A percentile compares a stretch with the other conserved stretches of the same genome.
These are phyloP conservation scores for Boechera divaricarpa DNA, from an alignment of 345 rosid species.

Conservation along the genomic window DNA sequence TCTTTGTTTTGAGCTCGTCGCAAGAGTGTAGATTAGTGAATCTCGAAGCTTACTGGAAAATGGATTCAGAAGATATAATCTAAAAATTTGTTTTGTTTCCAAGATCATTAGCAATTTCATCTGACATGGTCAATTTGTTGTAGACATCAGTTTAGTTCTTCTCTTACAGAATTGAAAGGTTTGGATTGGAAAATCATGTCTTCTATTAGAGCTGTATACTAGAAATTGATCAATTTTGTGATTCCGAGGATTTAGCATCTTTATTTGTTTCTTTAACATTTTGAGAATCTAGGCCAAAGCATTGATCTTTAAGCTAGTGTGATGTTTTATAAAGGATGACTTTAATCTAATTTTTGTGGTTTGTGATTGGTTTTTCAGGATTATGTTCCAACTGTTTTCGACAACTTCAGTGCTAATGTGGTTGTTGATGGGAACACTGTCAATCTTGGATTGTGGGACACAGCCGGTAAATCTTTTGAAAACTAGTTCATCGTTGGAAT, in stretches of 20 bases:
- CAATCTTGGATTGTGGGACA: slow-evolving; percentile 94
- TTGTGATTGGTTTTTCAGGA: slow-evolving; percentile 59
- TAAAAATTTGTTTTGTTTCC: background rate
- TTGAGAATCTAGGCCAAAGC: slow-evolving; percentile 3
- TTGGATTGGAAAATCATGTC: slow-evolving; percentile 5
- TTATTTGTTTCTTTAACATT: background rate
- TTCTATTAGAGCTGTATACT: background rate
- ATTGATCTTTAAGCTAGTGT: slow-evolving; percentile 8
- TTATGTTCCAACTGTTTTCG: slow-evolving; percentile 96
- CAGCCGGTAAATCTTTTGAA: slow-evolving; percentile 72
- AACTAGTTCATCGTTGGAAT: background rate
- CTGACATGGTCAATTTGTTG: background rate
- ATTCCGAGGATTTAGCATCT: background rate
- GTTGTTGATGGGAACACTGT: slow-evolving; percentile 94
- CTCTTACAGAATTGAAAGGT: background rate
- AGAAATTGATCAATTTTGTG: background rate
- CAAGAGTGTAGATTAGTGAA: background rate
- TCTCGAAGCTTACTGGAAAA: background rate
- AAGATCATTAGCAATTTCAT: slow-evolving; percentile 1
- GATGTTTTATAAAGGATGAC: background rate
- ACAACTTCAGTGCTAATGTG: slow-evolving; percentile 98
- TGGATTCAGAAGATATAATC: background rate
- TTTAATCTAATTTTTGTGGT: slow-evolving; percentile 4
- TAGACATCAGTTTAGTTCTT: background rate
- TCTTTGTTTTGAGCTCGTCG: background rate